Evolutionary conservation across 192 early-diverging fungal species (phyloP).

Genomic region (Spinellus fusiger): DNA sequence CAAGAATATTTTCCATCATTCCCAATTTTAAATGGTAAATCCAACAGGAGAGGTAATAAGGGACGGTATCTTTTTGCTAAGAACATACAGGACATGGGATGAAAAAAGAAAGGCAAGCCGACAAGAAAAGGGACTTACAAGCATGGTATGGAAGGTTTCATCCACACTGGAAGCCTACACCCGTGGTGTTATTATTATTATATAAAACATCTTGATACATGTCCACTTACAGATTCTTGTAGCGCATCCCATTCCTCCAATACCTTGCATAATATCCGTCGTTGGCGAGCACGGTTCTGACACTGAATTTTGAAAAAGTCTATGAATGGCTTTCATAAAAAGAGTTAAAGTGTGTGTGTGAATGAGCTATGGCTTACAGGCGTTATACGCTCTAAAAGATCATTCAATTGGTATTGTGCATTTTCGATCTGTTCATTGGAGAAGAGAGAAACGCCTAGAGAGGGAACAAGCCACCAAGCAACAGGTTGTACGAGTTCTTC

Average conservation of each 20-base stretch:
- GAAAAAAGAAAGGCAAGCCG: not conserved
- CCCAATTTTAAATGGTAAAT: conserved; percentile 53
- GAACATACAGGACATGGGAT: not conserved
- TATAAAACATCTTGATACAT: not conserved
- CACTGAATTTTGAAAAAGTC: conserved; percentile 46
- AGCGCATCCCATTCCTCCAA: conserved; percentile 51
- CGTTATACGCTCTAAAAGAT: conserved; percentile 13
- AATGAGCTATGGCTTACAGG: conserved; percentile 9
- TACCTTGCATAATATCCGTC: conserved; percentile 51
- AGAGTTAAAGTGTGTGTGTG: not conserved
- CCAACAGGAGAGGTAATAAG: conserved; percentile 61
- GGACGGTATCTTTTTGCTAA: conserved; percentile 3
- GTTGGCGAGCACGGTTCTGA: conserved; percentile 57
- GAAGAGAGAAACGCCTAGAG: not conserved
- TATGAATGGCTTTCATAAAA: conserved; percentile 36
- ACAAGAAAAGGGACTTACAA: not conserved
- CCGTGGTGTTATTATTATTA: not conserved
- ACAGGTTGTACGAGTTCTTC: conserved; percentile 20
- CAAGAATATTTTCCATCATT: conserved; percentile 46
- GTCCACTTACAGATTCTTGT: conserved; percentile 41
- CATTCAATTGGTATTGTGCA: conserved; percentile 4
- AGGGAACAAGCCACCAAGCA: conserved; percentile 20
- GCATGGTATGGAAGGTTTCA: conserved; percentile 12
- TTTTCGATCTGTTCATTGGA: not conserved
- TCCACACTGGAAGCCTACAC: conserved; percentile 14